Evolutionary conservation across 1,284 basidiomycete species (phyloP), one percentile per base, ranked within the genome.

Genomic region (Stereum hirsutum): DNA sequence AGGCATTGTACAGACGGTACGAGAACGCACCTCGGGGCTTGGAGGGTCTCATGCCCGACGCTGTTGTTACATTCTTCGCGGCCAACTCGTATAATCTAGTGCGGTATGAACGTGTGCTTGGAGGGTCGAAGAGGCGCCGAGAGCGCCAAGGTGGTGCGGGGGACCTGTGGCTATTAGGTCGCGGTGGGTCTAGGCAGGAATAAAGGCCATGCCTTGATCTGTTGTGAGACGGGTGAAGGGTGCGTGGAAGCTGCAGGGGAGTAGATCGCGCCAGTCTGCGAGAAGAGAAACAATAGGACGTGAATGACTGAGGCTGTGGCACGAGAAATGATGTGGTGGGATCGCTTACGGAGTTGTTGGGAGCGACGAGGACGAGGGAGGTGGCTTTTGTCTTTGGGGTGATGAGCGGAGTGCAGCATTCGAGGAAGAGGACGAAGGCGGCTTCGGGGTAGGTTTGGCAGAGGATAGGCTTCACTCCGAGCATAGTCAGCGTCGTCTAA

Each of bases 131-230:
- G 79, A 74, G 0, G 82, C 81, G n/a, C 81, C 73, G 47, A 93
- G 73, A 4, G 75, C 73, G 1, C 91, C 90, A 1, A 94, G 72
- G 12, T 89, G 51, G 57, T 83, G 85, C 0, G 82, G 77, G 6
- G 67, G 65, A 21, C 60, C 60, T 12, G 68, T 55, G 1, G 70
- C 61, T 34, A 90, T 69, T 54, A 94, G 92, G 55, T 94, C 89
- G 15, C 89, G 76, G 60, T 95, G 94, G 0, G 89, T 91, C 61
- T 91, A 86, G 59, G 91, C 89, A 14, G 93, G 49, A 19, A 94
- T 74, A 14, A 94, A 72, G 0, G 88, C 81, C 7, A 93, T 58
- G 4, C 70, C 64, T 25, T 70, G 61, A 42, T 73, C 61, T 23
- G 57, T 63, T 0, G 88, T 85, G 0, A 94, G 70, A 0, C 61